Conservation (phyloP, 1,139 yeast species). For the Oligophagozyma castellii region DNA sequence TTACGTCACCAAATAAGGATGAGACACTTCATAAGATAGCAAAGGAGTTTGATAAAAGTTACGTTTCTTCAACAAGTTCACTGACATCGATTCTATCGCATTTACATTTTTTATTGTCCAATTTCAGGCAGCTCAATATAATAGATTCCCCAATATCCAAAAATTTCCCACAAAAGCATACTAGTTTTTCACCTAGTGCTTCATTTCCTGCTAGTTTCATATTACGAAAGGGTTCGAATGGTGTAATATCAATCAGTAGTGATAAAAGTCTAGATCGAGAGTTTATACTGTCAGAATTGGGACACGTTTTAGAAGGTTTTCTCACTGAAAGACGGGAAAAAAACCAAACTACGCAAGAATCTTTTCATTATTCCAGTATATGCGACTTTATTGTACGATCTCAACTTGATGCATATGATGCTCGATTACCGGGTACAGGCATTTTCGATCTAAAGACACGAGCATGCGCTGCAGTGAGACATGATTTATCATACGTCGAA, state of each 20-base stretch:
- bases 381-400: conserved; percentile 74
- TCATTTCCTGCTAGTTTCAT: conserved; percentile 32
- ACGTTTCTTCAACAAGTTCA: conserved; percentile 75
- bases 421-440: conserved; percentile 75
- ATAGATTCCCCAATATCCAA: conserved; percentile 29
- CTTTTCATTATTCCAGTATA: conserved; percentile 59
- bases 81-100: conserved; percentile 68
- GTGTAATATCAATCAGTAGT: conserved; percentile 50
- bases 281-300: conserved; percentile 61
- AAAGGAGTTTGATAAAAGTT: conserved; percentile 28
- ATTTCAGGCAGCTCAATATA: conserved; percentile 40
- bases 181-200: conserved; percentile 26
- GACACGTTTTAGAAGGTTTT: conserved; percentile 63
- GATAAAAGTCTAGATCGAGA: conserved; percentile 62
- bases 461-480: conserved; percentile 76
- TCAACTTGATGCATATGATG: conserved; percentile 75
- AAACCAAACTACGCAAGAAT: conserved; percentile 12
- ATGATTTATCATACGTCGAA: conserved; percentile 57
- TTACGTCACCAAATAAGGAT: conserved; percentile 61
- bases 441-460: conserved; percentile 86
- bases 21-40: conserved; percentile 37
- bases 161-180: conserved; percentile 24
- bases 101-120: conserved; percentile 55
- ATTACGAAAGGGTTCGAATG: conserved; percentile 24
- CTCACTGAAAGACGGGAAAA: conserved; percentile 34